A percentile compares a stretch with the other conserved stretches of the same genome.
Conservation (phyloP, 495 filamentous ascomycete genomes). For the Sabuloglossum arenarium region DNA sequence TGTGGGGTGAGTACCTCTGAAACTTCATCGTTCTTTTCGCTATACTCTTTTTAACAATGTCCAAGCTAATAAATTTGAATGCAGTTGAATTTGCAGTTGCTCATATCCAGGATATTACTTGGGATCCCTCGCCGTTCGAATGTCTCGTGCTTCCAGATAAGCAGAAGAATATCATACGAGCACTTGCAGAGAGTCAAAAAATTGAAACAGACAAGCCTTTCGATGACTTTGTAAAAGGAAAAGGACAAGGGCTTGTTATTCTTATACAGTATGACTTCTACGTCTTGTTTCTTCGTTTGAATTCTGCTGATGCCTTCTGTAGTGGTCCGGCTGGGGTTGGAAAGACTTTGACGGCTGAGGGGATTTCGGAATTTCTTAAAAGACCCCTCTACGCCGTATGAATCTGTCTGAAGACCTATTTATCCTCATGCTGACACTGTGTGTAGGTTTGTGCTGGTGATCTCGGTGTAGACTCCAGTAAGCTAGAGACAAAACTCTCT, state of each 20-base stretch:
- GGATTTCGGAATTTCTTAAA: background rate
- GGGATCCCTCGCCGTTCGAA: constrained; percentile 5
- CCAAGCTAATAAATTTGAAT: background rate
- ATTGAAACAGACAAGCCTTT: background rate
- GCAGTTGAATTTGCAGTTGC: constrained; percentile 18
- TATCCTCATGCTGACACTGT: background rate
- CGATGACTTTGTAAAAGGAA: background rate
- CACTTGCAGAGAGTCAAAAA: background rate
- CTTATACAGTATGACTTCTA: background rate
- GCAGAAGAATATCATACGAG: constrained; percentile 2
- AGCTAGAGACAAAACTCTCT: background rate
- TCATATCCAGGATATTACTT: constrained; percentile 16
- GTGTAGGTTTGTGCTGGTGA: background rate
- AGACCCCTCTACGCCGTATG: background rate
- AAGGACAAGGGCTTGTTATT: background rate
- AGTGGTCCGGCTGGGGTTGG: background rate
- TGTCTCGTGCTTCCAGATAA: too few relatives aligned
- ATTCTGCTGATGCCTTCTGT: background rate
- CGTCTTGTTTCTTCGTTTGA: background rate
- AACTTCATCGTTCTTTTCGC: constrained; percentile 8
- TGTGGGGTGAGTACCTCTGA: constrained; percentile 10
- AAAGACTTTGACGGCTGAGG: constrained; percentile 1
- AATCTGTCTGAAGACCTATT: background rate
- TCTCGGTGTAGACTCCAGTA: background rate
- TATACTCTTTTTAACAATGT: background rate